Evolutionary conservation across 2,329 filamentous ascomycete species (phyloP).

Genomic region (Colletotrichum neosansevieriae): DNA sequence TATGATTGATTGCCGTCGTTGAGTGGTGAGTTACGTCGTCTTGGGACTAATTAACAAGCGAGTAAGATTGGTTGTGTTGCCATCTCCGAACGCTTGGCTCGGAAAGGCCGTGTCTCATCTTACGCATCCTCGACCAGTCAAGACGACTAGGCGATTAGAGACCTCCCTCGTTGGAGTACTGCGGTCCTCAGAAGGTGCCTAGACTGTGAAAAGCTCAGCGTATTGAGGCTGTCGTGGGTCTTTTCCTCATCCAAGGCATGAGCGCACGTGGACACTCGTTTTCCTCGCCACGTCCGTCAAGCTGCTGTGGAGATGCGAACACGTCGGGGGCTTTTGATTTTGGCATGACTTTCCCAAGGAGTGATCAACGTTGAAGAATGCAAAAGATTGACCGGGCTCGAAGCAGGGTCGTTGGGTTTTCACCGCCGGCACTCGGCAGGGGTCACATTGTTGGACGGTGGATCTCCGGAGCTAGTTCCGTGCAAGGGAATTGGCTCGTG

Average conservation of each 20-base stretch:
- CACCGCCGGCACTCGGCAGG: slow-evolving; percentile 32
- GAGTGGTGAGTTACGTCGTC: slow-evolving; percentile 1
- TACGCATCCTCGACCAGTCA: background rate
- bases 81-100: background rate
- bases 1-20: slow-evolving; percentile 1
- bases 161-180: too few relatives aligned
- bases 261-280: slow-evolving; percentile 23
- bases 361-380: background rate
- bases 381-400: background rate
- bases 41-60: slow-evolving; percentile 3
- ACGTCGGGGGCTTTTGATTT: background rate
- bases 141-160: too few relatives aligned
- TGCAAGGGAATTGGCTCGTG: slow-evolving; percentile 23
- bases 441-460: slow-evolving; percentile 24
- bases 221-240: background rate
- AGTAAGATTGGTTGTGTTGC: slow-evolving; percentile 4
- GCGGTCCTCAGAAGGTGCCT: too few relatives aligned
- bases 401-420: slow-evolving; percentile 10
- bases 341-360: background rate
- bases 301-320: too few relatives aligned
- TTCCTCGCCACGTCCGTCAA: slow-evolving; percentile 12
- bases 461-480: slow-evolving; percentile 17
- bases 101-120: slow-evolving; percentile 2
- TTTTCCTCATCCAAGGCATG: background rate
- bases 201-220: too few relatives aligned